These are phyloP conservation scores for Ceriops decandra DNA, from an alignment of 345 rosid genomes.

Conservation along the genomic window DNA sequence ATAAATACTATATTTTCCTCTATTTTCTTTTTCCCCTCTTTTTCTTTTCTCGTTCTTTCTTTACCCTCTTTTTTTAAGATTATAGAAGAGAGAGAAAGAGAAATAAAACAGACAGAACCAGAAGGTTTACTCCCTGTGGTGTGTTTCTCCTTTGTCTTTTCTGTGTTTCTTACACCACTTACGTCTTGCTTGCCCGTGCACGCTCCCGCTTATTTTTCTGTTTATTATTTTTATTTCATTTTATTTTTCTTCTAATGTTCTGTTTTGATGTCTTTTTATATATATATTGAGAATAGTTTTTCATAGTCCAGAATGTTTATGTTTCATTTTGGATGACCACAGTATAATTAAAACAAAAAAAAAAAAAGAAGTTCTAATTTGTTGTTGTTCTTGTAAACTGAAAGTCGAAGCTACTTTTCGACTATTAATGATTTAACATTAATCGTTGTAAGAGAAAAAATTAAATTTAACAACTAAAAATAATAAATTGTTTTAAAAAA, in stretches of 20 bases:
- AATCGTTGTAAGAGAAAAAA: no score
- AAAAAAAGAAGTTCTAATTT: no score
- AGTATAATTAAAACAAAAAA: no score
- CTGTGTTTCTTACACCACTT: neutral
- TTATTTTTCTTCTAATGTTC: neutral
- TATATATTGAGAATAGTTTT: neutral
- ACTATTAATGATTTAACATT: no score
- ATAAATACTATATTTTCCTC: neutral
- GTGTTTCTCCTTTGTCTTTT: neutral
- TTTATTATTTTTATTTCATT: neutral
- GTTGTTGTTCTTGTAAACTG: no score
- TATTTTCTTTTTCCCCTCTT: neutral
- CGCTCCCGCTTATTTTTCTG: conserved; percentile 22
- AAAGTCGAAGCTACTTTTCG: no score
- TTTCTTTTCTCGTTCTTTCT: neutral
- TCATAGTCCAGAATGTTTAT: no score
- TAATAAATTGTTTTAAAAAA: no score
- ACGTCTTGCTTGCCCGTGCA: conserved; percentile 12
- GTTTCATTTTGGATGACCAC: no score
- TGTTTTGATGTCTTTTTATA: neutral
- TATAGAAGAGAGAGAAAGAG: neutral
- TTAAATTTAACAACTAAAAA: no score
- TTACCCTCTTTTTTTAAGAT: neutral
- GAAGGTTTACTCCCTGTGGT: neutral
- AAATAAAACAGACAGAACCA: neutral